Conservation (phyloP, 2,329 filamentous ascomycete species). For the Diplodia scrobiculata region DNA sequence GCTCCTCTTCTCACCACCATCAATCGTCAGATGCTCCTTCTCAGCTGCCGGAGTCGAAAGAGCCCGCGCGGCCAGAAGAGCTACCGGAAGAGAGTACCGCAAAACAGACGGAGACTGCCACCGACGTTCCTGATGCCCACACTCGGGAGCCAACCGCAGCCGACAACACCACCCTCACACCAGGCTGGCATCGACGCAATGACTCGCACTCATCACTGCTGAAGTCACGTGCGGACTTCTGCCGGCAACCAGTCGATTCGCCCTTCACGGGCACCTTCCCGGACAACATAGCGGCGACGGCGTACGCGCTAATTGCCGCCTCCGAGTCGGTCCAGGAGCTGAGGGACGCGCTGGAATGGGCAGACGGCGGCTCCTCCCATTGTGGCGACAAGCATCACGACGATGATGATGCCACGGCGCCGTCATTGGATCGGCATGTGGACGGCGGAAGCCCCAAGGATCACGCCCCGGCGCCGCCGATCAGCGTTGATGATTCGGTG, state of each 20-base stretch:
- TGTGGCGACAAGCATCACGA: background rate
- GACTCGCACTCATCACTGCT: background rate
- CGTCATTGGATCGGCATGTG: background rate
- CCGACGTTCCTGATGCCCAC: background rate
- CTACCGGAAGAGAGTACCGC: background rate
- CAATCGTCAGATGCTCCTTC: background rate
- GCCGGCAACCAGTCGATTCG: background rate
- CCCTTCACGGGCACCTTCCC: background rate
- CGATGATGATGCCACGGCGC: background rate
- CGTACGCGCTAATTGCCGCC: background rate
- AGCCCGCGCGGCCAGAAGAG: background rate
- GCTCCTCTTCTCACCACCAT: background rate
- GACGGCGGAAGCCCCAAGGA: background rate
- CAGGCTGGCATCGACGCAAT: background rate
- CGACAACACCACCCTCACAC: background rate
- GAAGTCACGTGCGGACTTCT: background rate
- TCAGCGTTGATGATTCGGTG: background rate
- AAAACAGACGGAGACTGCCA: background rate
- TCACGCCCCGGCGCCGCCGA: background rate
- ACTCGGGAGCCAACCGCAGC: background rate
- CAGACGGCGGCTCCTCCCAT: background rate
- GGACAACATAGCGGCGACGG: background rate
- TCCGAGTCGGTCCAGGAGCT: conserved; percentile 10
- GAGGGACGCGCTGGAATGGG: conserved; percentile 1
- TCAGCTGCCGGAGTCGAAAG: background rate